Evolutionary conservation across 1,284 basidiomycete genomes (phyloP), one percentile per base, ranked within the genome.

Genomic region (Microbotryomycetes sp.): DNA sequence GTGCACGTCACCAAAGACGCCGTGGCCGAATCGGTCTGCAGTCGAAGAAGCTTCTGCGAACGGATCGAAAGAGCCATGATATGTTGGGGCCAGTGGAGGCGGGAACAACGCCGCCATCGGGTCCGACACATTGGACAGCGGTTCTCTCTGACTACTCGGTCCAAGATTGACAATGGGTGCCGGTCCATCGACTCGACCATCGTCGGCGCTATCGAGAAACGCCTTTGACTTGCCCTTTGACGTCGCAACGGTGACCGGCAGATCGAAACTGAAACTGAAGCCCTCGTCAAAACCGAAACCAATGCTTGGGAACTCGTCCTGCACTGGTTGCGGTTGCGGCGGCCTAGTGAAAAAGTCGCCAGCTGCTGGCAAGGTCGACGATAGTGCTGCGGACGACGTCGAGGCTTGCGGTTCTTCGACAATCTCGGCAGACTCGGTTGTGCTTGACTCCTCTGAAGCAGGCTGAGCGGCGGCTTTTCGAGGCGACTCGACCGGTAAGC

Each of bases 241-340:
- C n/a, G n/a, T n/a, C 9, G 11, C 35, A 18, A 41, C 35, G 18
- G 9, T 41, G 63, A 61, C 60, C 30, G 64, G 62, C 18, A 65
- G 56, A 52, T 67, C 52, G 54, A 67, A 56, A 53, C 63, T 65
- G 56, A 67, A 67, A 54, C 56, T 62, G 63, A 65, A 65, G 26
- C 30, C 52, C 13, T 62, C 63, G 4, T 66, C 65, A 18, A 41
- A 41, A 35, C 66, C 66, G 28, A 67, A 67, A 18, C 55, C 60
- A 52, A 67, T 54, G 15, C 60, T 60, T 18, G 66, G 63, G 52
- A 67, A 67, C 1, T 53, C 29, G 6, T 62, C 60, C 13, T 16
- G 24, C 28, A 52, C 50, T 24, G 50, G 23, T 18, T n/a, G 23
- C 28, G 50, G 28, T 26, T n/a, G 24, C 11, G 21, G 50, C 23